Conservation (phyloP, 2,329 filamentous ascomycete species). For the Aureobasidium sp. region DNA sequence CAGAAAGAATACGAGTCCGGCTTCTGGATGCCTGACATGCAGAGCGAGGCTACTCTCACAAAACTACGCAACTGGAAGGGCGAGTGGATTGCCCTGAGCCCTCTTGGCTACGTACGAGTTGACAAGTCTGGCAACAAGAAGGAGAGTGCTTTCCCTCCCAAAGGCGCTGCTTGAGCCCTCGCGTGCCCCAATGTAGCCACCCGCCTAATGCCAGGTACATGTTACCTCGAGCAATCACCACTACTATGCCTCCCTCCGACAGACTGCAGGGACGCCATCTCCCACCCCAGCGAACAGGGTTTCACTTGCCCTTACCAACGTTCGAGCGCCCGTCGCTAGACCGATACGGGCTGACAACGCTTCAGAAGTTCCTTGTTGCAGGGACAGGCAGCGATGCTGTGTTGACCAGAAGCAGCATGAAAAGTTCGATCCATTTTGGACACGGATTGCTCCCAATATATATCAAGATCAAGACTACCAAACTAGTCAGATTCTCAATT, state of each 20-base stretch:
- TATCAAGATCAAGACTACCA: background rate
- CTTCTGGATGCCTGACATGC: constrained; percentile 78
- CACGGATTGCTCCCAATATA: background rate
- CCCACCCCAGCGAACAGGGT: background rate
- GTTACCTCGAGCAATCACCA: background rate
- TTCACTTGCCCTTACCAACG: no score
- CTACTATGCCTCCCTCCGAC: background rate
- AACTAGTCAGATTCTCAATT: background rate
- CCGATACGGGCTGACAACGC: background rate
- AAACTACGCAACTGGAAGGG: constrained; percentile 69
- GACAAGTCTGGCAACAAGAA: constrained; percentile 54
- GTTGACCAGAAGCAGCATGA: background rate
- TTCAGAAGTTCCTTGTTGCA: background rate
- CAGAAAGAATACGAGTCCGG: constrained; percentile 74
- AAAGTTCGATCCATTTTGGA: background rate
- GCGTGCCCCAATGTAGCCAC: background rate
- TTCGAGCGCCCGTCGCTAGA: background rate
- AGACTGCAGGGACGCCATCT: background rate
- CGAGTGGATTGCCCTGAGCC: constrained; percentile 71
- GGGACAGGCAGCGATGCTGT: background rate
- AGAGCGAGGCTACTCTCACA: constrained; percentile 54
- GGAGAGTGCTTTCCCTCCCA: constrained; percentile 70
- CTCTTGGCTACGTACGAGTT: constrained; percentile 68
- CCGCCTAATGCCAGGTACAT: background rate
- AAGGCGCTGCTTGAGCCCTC: constrained; percentile 25